Evolutionary conservation across 2,329 filamentous ascomycete genomes (phyloP).

Genomic region (Penicillium aurantiogriseum): DNA sequence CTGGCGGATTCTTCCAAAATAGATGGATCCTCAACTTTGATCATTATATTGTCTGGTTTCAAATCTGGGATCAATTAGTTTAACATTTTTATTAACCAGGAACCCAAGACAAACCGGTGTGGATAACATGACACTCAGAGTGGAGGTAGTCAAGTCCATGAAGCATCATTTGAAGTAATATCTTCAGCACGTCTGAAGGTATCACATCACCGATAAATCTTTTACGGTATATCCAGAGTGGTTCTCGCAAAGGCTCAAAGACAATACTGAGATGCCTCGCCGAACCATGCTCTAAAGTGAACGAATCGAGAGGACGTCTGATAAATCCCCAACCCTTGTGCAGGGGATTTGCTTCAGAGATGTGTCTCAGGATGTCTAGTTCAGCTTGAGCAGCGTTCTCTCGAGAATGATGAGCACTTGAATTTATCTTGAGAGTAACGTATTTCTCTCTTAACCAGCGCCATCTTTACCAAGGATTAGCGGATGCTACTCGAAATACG

Average conservation of each 20-base stretch:
- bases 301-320: not conserved
- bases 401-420: not conserved
- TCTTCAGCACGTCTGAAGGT: slow-evolving; percentile 30
- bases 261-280: not conserved
- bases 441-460: not conserved
- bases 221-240: not conserved
- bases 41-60: slow-evolving; percentile 34
- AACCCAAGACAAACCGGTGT: slow-evolving; percentile 37
- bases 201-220: not conserved
- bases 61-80: slow-evolving; percentile 30
- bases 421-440: not conserved
- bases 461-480: not conserved
- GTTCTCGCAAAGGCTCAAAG: not conserved
- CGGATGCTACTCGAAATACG: not conserved
- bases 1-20: slow-evolving; percentile 24
- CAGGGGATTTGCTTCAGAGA: not conserved
- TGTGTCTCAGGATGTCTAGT: not conserved
- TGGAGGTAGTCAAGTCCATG: slow-evolving; percentile 46
- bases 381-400: not conserved
- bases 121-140: slow-evolving; percentile 43
- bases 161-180: slow-evolving; percentile 35
- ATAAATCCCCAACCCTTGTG: not conserved
- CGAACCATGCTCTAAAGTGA: not conserved
- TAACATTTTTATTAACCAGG: not conserved
- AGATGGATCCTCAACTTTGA: slow-evolving; percentile 30